These are phyloP conservation scores for Cylindrodendrum hubeiense DNA, from an alignment of 2,329 filamentous ascomycete genomes.

Conservation along the genomic window DNA sequence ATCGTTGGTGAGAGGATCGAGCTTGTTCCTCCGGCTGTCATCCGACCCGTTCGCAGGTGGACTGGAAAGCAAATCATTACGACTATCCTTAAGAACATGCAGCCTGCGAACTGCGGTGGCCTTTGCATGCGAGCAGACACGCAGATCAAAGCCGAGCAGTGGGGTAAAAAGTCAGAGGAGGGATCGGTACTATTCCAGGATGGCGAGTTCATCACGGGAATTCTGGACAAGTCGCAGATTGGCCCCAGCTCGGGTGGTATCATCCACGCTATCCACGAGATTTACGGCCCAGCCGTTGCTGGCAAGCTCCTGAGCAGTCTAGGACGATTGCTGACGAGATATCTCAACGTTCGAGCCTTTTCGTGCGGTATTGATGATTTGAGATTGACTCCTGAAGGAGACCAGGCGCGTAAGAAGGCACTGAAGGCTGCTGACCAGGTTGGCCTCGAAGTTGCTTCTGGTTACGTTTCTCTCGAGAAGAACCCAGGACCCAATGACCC, in stretches of 20 bases:
- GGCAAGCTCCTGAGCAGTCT: conserved; percentile 91
- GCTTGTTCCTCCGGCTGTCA: conserved; percentile 82
- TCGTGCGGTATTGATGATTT: conserved; percentile 98
- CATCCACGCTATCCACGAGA: conserved; percentile 92
- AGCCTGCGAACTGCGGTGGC: conserved; percentile 79
- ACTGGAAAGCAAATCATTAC: conserved; percentile 97
- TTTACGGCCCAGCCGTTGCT: conserved; percentile 88
- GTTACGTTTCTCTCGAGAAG: conserved; percentile 87
- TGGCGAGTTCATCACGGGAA: conserved; percentile 89
- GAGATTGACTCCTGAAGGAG: conserved; percentile 83
- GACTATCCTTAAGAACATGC: conserved; percentile 92
- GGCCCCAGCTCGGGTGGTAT: conserved; percentile 89
- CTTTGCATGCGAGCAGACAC: conserved; percentile 85
- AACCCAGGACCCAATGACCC: conserved; percentile 73
- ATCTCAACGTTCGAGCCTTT: conserved; percentile 93
- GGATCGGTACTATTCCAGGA: conserved; percentile 84
- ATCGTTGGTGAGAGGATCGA: conserved; percentile 86
- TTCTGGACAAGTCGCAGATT: conserved; percentile 95
- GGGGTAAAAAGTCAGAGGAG: conserved; percentile 84
- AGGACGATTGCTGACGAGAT: conserved; percentile 88
- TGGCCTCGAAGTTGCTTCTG: conserved; percentile 83
- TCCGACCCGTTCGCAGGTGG: conserved; percentile 87
- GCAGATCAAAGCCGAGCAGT: conserved; percentile 81
- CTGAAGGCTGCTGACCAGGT: conserved; percentile 75
- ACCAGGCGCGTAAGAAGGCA: conserved; percentile 76